Conservation (phyloP, 306 rosid genomes). For the Fragaria ananassa region DNA sequence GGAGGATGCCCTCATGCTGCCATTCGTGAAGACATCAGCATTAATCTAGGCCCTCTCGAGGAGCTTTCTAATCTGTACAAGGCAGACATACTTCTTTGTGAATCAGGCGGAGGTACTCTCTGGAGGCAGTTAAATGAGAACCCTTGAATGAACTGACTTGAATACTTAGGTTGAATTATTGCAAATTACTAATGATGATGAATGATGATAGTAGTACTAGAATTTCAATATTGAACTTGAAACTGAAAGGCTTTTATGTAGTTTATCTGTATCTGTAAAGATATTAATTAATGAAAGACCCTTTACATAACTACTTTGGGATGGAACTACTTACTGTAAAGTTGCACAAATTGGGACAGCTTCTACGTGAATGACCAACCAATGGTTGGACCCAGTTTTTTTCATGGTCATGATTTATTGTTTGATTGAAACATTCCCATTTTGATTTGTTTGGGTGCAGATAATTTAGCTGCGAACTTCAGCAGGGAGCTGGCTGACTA, state of each 20-base stretch:
- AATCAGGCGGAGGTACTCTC: conserved; percentile 95
- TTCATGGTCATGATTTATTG: not conserved
- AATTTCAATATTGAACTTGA: not conserved
- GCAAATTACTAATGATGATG: conserved; percentile 2
- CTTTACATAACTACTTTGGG: not conserved
- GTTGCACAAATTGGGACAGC: not conserved
- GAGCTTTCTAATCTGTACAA: conserved; percentile 79
- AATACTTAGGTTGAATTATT: not conserved
- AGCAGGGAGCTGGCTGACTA: conserved; percentile 98
- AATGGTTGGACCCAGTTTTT: conserved; percentile 5
- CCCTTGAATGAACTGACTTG: not conserved
- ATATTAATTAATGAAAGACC: not conserved
- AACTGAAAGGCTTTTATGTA: not conserved
- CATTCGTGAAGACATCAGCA: conserved; percentile 89
- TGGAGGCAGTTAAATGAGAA: not conserved
- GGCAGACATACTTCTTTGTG: conserved; percentile 90
- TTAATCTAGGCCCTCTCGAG: conserved; percentile 93
- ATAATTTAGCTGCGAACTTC: conserved; percentile 96
- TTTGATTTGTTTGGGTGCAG: conserved; percentile 48
- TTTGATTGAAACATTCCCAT: not conserved
- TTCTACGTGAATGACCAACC: not conserved
- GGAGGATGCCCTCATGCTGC: conserved; percentile 99
- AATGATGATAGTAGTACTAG: not conserved
- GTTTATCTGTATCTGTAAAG: not conserved
- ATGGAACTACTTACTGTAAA: not conserved